Base-by-base conservation (phyloP, 768 basidiomycete genomes). In the Gymnopilus dilepis region DNA sequence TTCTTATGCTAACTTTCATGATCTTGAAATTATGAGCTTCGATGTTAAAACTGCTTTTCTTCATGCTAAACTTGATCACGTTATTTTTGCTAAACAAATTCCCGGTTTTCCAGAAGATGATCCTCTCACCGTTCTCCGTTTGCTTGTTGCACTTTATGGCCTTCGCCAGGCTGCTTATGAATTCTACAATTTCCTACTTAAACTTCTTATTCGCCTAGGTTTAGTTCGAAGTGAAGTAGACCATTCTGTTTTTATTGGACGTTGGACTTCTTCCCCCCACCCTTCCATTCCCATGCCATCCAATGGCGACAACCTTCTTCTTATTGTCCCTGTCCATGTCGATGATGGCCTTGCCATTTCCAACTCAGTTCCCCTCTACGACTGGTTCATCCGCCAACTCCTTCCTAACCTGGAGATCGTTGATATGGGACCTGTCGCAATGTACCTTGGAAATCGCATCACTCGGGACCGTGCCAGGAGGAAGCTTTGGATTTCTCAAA, bases 111-210 rank as follows among this genome's bases (percentile, higher is more conserved):
- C 71, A 0, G 62, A 64, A 2, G 11, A 19, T n/a, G 56, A 66
- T 43, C 45, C 65, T 2, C 3, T 19, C 0, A 41, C 43, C 5
- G 66, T 74, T 1, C 52, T 68, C 11, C 61, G 54, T 2, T 30
- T 73, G 0, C n/a, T 64, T 28, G 63, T 65, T 15, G 67, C 72
- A 0, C 55, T 80, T 1, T 80, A 80, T 66, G 77, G 79, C 2
- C 67, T 80, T 2, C 63, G 68, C 3, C 78, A 79, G 58, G 70
- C 77, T 0, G 64, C 64, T 0, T 67, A 56, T 21, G 64, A 68
- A 41, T 70, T 65, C n/a, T 68, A 68, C 21, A 53, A 31, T 9
- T 45, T 66, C 0, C 26, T 70, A 15, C 21, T 31, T 6, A 40
- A 22, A 1, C 31, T 66, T 2, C 22, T 68, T 0, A 19, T 38